These are phyloP conservation scores for Debaryomyces hansenii DNA, from an alignment of 805 yeast species.

Conservation along the genomic window DNA sequence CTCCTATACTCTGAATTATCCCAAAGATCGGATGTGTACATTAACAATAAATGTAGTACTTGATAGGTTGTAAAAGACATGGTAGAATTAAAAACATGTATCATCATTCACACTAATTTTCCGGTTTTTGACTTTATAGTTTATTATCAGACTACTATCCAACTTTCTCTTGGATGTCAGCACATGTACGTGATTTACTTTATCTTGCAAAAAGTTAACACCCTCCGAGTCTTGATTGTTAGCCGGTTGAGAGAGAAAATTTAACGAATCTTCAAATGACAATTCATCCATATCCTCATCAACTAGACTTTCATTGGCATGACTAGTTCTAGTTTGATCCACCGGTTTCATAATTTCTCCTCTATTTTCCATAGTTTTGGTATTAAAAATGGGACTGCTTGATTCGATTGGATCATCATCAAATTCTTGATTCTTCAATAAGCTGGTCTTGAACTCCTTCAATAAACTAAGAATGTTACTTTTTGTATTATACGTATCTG, in stretches of 20 bases:
- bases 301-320: neutral
- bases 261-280: constrained; percentile 16
- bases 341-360: neutral
- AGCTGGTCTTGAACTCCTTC: constrained; percentile 6
- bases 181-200: neutral
- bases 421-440: neutral
- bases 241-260: constrained; percentile 12
- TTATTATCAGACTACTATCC: neutral
- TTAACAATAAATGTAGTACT: no score
- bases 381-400: neutral
- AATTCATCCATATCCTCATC: constrained; percentile 9
- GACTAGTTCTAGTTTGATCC: no score
- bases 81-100: neutral
- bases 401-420: neutral
- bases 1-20: no score
- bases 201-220: neutral
- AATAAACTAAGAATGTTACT: constrained; percentile 1
- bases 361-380: neutral
- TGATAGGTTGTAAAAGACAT: no score
- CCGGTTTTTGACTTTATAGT: neutral
- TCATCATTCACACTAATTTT: constrained; percentile 1
- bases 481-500: constrained; percentile 4
- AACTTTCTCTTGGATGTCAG: neutral
- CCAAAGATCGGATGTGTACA: no score
- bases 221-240: neutral